Evolutionary conservation across 805 yeast species (phyloP), one percentile per base, ranked within the genome.

Genomic region (Teunomyces lycoperdinae): DNA sequence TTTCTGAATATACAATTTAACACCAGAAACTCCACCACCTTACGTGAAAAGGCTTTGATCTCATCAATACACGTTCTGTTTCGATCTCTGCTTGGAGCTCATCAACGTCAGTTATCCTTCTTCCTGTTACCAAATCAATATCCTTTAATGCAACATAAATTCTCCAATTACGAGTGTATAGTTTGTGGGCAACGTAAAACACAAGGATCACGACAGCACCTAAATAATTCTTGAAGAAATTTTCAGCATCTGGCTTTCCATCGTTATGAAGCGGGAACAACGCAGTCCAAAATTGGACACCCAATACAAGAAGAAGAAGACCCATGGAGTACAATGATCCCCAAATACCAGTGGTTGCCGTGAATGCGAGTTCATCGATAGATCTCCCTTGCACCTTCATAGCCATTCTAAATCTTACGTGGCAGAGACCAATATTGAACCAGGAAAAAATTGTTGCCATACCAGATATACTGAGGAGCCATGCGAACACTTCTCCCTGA

Each of bases 381-480:
- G 51, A 41, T 34, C 62, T 48, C 30, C 51, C 50, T 50, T 68
- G 73, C 7, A 48, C 48, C 30, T 51, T 57, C 56, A 67, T 50
- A 1, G 67, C 73, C 52, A 57, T 45, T 54, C 74, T 61, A 46
- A 66, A 68, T 46, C 72, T 51, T 30, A 66, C 50, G 45, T 62
- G 71, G n/a, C 67, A 60, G n/a, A 60, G 59, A 14, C 62, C 56
- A 43, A 68, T 61, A 46, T 66, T 62, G 47, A 66, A 65, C 72
- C 72, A 68, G 26, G 67, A 61, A 52, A 68, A 67, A 14, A 68
- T 50, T 16, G 72, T 66, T 0, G 72, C 67, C 35, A 68, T 53
- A n/a, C 72, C 73, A 9, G 66, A 58, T 28, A 68, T 52, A 14
- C 68, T 63, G 50, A 68, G 60, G 31, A 68, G 54, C 73, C 73